A percentile compares a stretch with the other conserved stretches of the same genome.
phyloP scores from a whole-genome alignment of 2,329 filamentous ascomycete genomes.

The Ascochyta rabiei region DNA sequence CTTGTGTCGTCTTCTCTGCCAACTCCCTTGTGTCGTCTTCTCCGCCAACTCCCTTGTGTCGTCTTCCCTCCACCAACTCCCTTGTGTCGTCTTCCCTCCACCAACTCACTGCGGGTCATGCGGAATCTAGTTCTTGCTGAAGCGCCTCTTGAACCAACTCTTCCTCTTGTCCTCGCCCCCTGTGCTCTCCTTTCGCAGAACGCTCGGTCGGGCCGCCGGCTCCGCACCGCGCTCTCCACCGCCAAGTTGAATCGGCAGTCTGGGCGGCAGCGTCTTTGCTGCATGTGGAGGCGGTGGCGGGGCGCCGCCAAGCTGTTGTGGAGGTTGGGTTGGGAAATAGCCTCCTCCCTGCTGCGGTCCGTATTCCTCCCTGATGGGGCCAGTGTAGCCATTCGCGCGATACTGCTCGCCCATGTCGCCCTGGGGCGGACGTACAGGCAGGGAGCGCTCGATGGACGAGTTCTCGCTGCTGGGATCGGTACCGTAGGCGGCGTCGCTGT shows the following conservation, averaged over 20 bases:
- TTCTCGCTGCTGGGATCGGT: constrained; percentile 95
- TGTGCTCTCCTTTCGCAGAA: constrained; percentile 32
- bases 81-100: background rate
- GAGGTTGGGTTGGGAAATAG: constrained; percentile 27
- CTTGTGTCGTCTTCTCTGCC: background rate
- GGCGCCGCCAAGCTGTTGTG: constrained; percentile 17
- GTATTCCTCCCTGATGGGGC: constrained; percentile 52
- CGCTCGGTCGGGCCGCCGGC: constrained; percentile 20
- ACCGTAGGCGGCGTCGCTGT: constrained; percentile 72
- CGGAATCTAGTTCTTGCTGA: constrained; percentile 67
- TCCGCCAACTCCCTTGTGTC: no score
- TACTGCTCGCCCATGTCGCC: constrained; percentile 56
- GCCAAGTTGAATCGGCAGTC: constrained; percentile 34
- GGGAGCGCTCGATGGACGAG: constrained; percentile 81
- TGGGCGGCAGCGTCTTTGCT: constrained; percentile 16
- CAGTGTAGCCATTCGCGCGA: constrained; percentile 62
- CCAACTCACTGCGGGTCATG: no score
- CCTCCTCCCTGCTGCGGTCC: constrained; percentile 27
- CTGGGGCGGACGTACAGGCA: constrained; percentile 47
- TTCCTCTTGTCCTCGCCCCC: constrained; percentile 67
- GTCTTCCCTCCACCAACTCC: no score
- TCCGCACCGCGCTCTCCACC: constrained; percentile 21
- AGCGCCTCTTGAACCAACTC: constrained; percentile 85
- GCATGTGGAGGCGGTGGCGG: constrained; percentile 29
- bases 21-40: no score